Base-by-base conservation (phyloP, 2,329 filamentous ascomycete genomes). In the Stagonosporopsis vannaccii region DNA sequence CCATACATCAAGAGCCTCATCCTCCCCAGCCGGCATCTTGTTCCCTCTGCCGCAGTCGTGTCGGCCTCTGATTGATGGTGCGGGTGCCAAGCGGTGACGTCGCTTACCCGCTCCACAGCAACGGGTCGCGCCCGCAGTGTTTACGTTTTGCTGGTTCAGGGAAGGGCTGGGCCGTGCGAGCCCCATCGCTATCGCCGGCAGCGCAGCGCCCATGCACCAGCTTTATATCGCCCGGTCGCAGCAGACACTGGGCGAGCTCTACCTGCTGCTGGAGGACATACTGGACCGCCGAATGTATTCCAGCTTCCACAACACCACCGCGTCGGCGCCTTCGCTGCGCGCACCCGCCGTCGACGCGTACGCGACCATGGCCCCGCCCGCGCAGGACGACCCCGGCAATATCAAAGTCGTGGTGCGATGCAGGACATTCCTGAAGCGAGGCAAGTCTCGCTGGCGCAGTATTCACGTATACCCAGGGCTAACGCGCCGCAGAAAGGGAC, bases 401-500 rank as follows among this genome's bases (percentile, higher is more conserved):
- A 80, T 82, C 67, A 82, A 82, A 70, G 80, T 82, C 47, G 80
- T 82, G 12, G 80, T 82, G 58, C 72, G 80, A 49, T 80, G 80
- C 58, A 70, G 80, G 56, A 79, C 78, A 47, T 81, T 81, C 63
- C 66, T 82, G 39, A 72, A 71, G 62, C 70, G 80, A 77, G 80
- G 80, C 80, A 66, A 15, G 60, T 20, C 2, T n/a, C 8, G n/a
- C 17, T 6, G 11, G 17, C 23, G 4, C 4, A 37, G 12, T 2
- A 2, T 20, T 9, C 11, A 25, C 22, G 9, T 23, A 19, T 20
- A 32, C 4, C 6, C 32, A 25, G 37, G 58, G 58, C 69, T 77
- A 48, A 77, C 36, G 19, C 8, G 15, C 28, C 15, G 37, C 72
- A 98, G 95, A 99, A 76, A 84, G 89, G 68, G 86, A 96, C 51